Base-by-base conservation (phyloP, 2,329 filamentous ascomycete species). In the Fusarium virguliforme region DNA sequence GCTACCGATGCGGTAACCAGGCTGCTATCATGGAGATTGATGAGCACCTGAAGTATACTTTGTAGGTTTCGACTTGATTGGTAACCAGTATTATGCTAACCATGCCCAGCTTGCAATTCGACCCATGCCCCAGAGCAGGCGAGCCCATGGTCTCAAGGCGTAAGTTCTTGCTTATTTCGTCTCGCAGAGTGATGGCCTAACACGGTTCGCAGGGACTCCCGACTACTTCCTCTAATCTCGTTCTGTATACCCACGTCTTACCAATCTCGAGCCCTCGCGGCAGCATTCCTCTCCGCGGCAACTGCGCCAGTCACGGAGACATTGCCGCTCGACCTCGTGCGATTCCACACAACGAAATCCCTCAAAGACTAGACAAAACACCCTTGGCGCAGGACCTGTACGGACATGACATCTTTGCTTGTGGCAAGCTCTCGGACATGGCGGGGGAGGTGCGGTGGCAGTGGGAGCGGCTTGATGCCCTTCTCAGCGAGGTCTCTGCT, bases 1-100 rank as follows among this genome's bases (percentile, higher is more conserved):
- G 95, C 86, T 98, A 99, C 88, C 90, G 96, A 82, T 99, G 96
- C 80, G 96, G 96, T 80, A 99, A 99, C 84, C 96, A 98, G 84
- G 96, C 96, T 63, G 96, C 96, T n/a, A 98, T 99, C 82, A 99
- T 99, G 96, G 96, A 98, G 84, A 99, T 99, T 82, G 96, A 98
- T 75, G 96, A 99, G 85, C 95, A 98, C 82, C 86, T 99, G 80
- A 98, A 99, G 87, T 99, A 98, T 85, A 98, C 96, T 79, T 98
- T 99, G 95, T 98, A 89, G 83, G 94, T 91, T 57, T 35, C 28
- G 18, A 15, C 15, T 32, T 30, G n/a, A 22, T 8, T 8, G 34
- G 13, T 26, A 54, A 6, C 8, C 15, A 6, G 12, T n/a, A 28
- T 53, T 18, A 62, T 68, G 78, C 83, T 73, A 82, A 64, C 68